Evolutionary conservation across 495 filamentous ascomycete genomes (phyloP).

Genomic region (Penicillium desertorum): DNA sequence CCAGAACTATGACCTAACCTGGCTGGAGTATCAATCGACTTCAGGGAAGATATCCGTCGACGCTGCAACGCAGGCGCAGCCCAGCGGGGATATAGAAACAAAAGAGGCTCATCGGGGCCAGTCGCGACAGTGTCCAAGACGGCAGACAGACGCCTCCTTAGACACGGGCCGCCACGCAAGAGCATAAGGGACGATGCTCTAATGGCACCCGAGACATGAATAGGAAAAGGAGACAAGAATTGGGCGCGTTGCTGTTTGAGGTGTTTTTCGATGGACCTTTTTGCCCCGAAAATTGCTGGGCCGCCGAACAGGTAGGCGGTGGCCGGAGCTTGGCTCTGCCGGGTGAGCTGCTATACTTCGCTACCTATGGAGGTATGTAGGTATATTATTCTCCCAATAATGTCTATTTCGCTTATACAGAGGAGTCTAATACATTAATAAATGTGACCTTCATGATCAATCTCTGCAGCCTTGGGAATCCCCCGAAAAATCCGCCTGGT

Average conservation of each 20-base stretch:
- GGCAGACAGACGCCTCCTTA: constrained; percentile 42
- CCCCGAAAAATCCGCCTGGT: constrained; percentile 46
- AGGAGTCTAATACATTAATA: constrained; percentile 26
- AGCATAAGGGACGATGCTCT: constrained; percentile 37
- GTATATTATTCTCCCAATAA: neutral
- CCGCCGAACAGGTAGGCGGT: constrained; percentile 33
- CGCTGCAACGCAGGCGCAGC: constrained; percentile 31
- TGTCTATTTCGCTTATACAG: constrained; percentile 2
- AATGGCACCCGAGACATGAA: constrained; percentile 22
- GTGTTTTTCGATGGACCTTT: constrained; percentile 15
- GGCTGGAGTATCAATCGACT: constrained; percentile 7
- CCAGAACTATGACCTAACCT: neutral
- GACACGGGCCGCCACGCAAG: constrained; percentile 41
- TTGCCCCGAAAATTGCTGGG: constrained; percentile 32
- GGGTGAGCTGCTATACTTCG: neutral
- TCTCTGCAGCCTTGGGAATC: constrained; percentile 47
- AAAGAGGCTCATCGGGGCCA: constrained; percentile 42
- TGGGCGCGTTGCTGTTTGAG: constrained; percentile 11
- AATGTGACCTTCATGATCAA: constrained; percentile 47
- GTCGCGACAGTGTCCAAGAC: constrained; percentile 40
- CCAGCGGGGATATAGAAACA: constrained; percentile 51
- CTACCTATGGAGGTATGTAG: too few relatives aligned
- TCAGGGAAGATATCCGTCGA: constrained; percentile 25
- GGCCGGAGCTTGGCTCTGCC: constrained; percentile 22
- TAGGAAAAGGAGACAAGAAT: constrained; percentile 1